A percentile compares a stretch with the other conserved stretches of the same genome.
Conservation (phyloP, 2,329 filamentous ascomycete species). For the Mariannaea sp. region DNA sequence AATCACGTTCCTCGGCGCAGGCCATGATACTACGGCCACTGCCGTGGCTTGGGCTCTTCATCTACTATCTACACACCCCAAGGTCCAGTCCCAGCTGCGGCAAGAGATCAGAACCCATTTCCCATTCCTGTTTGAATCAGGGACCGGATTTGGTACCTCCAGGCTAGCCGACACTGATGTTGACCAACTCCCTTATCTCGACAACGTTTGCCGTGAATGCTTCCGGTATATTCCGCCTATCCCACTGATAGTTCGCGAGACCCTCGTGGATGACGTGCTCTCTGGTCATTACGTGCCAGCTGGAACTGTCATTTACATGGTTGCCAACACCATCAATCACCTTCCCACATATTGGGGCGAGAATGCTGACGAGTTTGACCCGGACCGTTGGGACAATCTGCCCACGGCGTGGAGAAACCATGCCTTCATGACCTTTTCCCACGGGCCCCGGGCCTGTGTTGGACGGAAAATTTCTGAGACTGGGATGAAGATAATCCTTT, state of each 20-base stretch:
- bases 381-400: constrained; percentile 44
- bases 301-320: constrained; percentile 43
- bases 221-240: constrained; percentile 48
- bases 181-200: constrained; percentile 46
- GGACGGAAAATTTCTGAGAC: constrained; percentile 33
- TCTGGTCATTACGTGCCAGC: constrained; percentile 43
- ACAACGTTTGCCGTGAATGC: constrained; percentile 50
- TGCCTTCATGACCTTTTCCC: constrained; percentile 76
- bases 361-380: constrained; percentile 44
- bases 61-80: not conserved
- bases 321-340: constrained; percentile 40
- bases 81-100: constrained; percentile 44
- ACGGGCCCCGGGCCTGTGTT: constrained; percentile 48
- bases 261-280: constrained; percentile 40
- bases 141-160: not conserved
- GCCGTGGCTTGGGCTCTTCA: constrained; percentile 4
- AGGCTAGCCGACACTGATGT: constrained; percentile 31
- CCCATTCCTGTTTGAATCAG: constrained; percentile 38
- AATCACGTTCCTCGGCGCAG: constrained; percentile 10
- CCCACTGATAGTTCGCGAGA: constrained; percentile 40
- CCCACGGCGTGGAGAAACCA: constrained; percentile 62
- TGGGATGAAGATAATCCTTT: constrained; percentile 16
- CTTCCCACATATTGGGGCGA: constrained; percentile 44
- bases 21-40: constrained; percentile 4
- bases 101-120: constrained; percentile 45